These are phyloP conservation scores for Kodamaea leandrae DNA, from an alignment of 805 yeast genomes.

Conservation along the genomic window DNA sequence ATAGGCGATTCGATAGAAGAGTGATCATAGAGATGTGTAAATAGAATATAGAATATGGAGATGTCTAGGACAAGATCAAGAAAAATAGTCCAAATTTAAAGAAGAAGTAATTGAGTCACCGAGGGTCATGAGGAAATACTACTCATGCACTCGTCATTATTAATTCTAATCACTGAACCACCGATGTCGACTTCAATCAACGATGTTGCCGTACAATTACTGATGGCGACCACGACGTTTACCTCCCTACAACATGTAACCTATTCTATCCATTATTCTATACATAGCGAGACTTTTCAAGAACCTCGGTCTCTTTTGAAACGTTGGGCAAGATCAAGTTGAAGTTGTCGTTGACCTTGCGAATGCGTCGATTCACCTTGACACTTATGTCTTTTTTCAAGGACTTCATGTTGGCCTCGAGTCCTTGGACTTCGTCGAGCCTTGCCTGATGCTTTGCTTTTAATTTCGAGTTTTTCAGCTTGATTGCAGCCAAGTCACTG, in stretches of 20 bases:
- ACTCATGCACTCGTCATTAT: not conserved
- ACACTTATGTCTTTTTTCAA: conserved; percentile 25
- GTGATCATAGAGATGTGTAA: not conserved
- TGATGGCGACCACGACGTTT: no score
- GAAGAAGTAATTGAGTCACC: not conserved
- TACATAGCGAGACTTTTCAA: not conserved
- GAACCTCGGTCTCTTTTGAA: conserved; percentile 13
- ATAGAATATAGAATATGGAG: not conserved
- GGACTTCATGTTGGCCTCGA: conserved; percentile 25
- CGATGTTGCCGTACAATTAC: no score
- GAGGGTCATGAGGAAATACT: conserved; percentile 14
- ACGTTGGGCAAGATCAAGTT: conserved; percentile 36
- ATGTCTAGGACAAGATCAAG: no score
- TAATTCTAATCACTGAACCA: no score
- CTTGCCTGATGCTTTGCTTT: conserved; percentile 22
- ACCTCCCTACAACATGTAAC: not conserved
- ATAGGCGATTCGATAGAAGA: conserved; percentile 22
- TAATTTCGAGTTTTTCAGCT: conserved; percentile 26
- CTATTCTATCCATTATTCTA: not conserved
- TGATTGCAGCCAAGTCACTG: conserved; percentile 20
- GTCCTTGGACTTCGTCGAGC: conserved; percentile 24
- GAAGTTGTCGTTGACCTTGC: conserved; percentile 33
- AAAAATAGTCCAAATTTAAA: no score
- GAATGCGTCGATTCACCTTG: conserved; percentile 21
- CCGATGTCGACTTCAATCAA: no score